Evolutionary conservation across 2,329 filamentous ascomycete genomes (phyloP).

Genomic region (Dothideomycetes sp.): DNA sequence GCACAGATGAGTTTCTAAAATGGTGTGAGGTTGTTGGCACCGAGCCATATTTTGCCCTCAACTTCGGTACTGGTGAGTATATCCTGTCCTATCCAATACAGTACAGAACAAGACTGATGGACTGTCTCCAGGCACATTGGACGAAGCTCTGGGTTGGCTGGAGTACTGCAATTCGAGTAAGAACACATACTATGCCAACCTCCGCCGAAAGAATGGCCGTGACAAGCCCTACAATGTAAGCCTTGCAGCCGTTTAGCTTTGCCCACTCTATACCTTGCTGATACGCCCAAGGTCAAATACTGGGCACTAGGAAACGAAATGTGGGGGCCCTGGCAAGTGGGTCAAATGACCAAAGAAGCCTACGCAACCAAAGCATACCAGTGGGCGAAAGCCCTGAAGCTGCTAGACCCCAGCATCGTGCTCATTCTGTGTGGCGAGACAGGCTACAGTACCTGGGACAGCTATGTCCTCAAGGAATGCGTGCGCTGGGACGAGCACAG

Average conservation of each 20-base stretch:
- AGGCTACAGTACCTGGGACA: conserved; percentile 60
- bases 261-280: neutral
- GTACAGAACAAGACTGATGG: neutral
- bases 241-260: neutral
- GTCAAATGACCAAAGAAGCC: conserved; percentile 57
- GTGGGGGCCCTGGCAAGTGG: conserved; percentile 58
- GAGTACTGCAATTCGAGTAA: conserved; percentile 77
- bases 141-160: conserved; percentile 58
- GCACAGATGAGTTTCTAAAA: conserved; percentile 76
- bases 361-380: conserved; percentile 59
- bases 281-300: conserved; percentile 49
- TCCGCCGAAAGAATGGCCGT: conserved; percentile 63
- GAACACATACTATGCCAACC: conserved; percentile 72
- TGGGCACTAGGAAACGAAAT: conserved; percentile 74
- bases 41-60: conserved; percentile 69
- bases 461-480: conserved; percentile 60
- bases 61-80: conserved; percentile 63
- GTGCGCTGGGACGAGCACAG: conserved; percentile 40
- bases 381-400: conserved; percentile 61
- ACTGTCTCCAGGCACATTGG: conserved; percentile 22
- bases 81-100: neutral
- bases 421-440: conserved; percentile 68
- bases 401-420: conserved; percentile 57
- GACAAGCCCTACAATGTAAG: conserved; percentile 60
- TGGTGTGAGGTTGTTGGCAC: conserved; percentile 65